phyloP scores from a whole-genome alignment of 208 protist species.

The Trypanosoma brucei region DNA sequence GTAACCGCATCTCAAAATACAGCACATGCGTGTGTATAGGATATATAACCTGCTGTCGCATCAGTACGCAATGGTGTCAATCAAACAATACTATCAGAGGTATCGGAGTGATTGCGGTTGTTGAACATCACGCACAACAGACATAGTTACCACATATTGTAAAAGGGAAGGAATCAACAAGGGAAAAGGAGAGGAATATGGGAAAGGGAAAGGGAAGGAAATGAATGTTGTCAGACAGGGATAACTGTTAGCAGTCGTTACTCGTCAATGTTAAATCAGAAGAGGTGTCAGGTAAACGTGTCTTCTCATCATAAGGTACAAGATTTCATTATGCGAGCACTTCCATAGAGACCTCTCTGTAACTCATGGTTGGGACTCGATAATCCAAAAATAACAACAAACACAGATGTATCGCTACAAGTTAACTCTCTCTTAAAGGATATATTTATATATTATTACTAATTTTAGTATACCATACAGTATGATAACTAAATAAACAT shows the following conservation, averaged over 20 bases:
- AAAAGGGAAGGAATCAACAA: neutral
- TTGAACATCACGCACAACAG: slow-evolving; percentile 1
- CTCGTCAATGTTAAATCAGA: slow-evolving; percentile 3
- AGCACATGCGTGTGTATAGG: neutral
- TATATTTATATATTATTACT: neutral
- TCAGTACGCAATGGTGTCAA: slow-evolving; percentile 4
- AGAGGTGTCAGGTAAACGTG: slow-evolving; percentile 6
- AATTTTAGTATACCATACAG: slow-evolving; percentile 86
- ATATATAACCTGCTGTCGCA: neutral
- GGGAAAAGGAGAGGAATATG: neutral
- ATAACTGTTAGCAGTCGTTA: neutral
- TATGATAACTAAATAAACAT: slow-evolving; percentile 75
- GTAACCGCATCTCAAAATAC: no score
- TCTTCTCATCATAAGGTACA: neutral
- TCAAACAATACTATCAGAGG: slow-evolving; percentile 1
- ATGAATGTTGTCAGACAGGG: slow-evolving; percentile 4
- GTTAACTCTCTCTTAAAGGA: neutral
- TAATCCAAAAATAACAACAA: neutral
- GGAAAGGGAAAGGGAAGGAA: neutral
- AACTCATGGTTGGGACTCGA: neutral
- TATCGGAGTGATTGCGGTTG: slow-evolving; percentile 9
- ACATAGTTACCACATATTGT: neutral
- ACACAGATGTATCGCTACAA: neutral
- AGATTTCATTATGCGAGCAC: neutral
- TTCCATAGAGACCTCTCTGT: no score